phyloP scores from a whole-genome alignment of 2,329 filamentous ascomycete genomes.

The Aspergillus alliaceus region DNA sequence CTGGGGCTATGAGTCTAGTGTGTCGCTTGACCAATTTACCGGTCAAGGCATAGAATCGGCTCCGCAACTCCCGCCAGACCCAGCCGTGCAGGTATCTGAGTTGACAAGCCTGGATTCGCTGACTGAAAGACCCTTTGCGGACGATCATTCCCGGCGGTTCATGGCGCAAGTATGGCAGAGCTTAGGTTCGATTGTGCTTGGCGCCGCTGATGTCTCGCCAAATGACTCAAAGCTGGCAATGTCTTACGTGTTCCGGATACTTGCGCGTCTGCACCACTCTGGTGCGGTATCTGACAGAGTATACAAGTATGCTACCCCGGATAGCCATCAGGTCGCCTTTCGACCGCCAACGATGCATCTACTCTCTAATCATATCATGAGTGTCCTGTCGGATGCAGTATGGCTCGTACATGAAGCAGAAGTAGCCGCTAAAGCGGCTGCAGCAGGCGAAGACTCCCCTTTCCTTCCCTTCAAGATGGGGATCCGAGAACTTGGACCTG shows the following conservation, averaged over 20 bases:
- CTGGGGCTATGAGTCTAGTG: conserved; percentile 21
- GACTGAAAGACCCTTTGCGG: conserved; percentile 26
- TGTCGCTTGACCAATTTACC: conserved; percentile 34
- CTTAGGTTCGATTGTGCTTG: conserved; percentile 42
- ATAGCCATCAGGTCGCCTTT: conserved; percentile 30
- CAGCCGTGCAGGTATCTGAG: background rate
- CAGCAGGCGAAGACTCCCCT: conserved; percentile 39
- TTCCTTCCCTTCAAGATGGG: conserved; percentile 41
- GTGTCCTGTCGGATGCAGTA: conserved; percentile 47
- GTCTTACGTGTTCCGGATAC: conserved; percentile 44
- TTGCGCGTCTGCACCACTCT: conserved; percentile 48
- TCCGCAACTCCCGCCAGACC: conserved; percentile 4
- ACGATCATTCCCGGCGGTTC: conserved; percentile 22
- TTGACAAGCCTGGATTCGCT: conserved; percentile 21
- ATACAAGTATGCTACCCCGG: conserved; percentile 39
- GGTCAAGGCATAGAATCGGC: conserved; percentile 4
- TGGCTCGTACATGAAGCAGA: conserved; percentile 44
- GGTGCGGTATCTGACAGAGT: conserved; percentile 44
- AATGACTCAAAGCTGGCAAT: conserved; percentile 41
- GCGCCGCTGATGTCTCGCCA: conserved; percentile 37
- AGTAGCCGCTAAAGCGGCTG: conserved; percentile 35
- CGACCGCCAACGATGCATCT: conserved; percentile 47
- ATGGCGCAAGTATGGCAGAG: conserved; percentile 42
- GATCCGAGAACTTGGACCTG: conserved; percentile 45
- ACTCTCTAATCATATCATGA: conserved; percentile 47